Conservation (phyloP, 441 rosid genomes). For the Jatropha multifida region DNA sequence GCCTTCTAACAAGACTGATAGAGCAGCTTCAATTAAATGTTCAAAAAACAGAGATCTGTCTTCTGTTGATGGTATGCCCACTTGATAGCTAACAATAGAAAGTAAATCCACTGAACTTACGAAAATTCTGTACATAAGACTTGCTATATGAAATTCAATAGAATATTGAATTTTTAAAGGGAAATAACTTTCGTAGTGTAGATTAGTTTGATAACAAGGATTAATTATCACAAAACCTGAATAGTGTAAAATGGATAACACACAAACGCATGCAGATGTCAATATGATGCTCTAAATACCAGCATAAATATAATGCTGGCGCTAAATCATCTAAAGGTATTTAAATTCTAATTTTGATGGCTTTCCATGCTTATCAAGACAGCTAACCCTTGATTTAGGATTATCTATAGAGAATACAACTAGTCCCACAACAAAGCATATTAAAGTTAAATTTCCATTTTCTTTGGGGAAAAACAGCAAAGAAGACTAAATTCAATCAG, state of each 20-base stretch:
- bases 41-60: slow-evolving; percentile 82
- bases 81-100: slow-evolving; percentile 66
- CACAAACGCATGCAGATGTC: not conserved
- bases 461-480: not conserved
- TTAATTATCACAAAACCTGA: not conserved
- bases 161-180: not conserved
- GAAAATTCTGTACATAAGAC: not conserved
- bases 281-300: not conserved
- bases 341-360: slow-evolving; percentile 3
- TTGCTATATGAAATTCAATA: not conserved
- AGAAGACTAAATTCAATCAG: not conserved
- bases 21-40: slow-evolving; percentile 85
- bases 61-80: slow-evolving; percentile 69
- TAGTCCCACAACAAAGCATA: not conserved
- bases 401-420: not conserved
- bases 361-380: not conserved
- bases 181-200: not conserved
- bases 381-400: not conserved
- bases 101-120: slow-evolving; percentile 16
- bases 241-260: not conserved
- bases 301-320: not conserved
- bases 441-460: not conserved
- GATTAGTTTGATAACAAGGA: not conserved
- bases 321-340: slow-evolving; percentile 9
- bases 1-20: slow-evolving; percentile 72